A percentile compares a stretch with the other conserved stretches of the same genome.
These are phyloP conservation scores for Canavalia ensiformis DNA, from an alignment of 306 rosid genomes.

Conservation along the genomic window DNA sequence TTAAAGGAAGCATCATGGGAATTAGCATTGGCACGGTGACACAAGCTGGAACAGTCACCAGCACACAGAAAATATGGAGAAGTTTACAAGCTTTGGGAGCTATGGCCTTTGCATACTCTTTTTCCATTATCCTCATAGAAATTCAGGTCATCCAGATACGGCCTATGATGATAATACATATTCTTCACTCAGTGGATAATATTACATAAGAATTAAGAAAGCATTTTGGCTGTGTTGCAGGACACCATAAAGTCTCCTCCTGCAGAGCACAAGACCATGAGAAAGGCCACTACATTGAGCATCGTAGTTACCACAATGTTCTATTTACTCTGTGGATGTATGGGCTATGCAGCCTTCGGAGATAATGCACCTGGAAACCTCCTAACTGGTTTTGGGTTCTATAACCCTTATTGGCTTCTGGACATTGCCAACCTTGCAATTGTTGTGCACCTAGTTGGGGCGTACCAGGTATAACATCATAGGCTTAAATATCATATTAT, in stretches of 20 bases:
- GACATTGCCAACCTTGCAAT: conserved; percentile 80
- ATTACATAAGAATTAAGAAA: conserved; percentile 9
- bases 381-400: conserved; percentile 84
- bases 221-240: conserved; percentile 47
- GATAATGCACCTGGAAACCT: conserved; percentile 76
- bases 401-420: conserved; percentile 79
- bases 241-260: conserved; percentile 81
- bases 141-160: conserved; percentile 65
- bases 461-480: conserved; percentile 65
- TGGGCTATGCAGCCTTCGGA: conserved; percentile 88
- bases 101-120: conserved; percentile 81
- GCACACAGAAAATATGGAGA: conserved; percentile 76
- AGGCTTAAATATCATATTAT: not conserved
- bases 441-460: conserved; percentile 79
- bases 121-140: conserved; percentile 76
- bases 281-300: conserved; percentile 68
- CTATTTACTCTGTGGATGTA: conserved; percentile 75
- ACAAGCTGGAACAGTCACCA: conserved; percentile 65
- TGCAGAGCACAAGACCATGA: conserved; percentile 79
- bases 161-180: not conserved
- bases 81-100: conserved; percentile 80
- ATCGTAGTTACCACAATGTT: conserved; percentile 63
- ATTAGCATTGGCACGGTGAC: conserved; percentile 73
- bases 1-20: conserved; percentile 74
- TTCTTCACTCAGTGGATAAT: not conserved